phyloP scores from a whole-genome alignment of 2,329 filamentous ascomycete genomes.

The Curvularia sp. region DNA sequence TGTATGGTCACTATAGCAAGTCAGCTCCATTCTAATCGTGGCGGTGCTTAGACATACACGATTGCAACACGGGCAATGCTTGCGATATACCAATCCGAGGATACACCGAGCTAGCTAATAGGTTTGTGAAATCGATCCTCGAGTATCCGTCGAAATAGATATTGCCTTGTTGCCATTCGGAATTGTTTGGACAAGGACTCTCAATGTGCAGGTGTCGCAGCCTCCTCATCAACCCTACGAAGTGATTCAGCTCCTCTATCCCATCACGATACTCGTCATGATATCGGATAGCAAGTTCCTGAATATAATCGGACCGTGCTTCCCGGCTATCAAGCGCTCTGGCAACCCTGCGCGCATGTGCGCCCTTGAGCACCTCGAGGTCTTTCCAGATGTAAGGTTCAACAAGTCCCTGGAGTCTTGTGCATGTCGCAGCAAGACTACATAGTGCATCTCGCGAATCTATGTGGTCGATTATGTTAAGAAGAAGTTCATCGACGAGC shows the following conservation, averaged over 20 bases:
- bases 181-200: conserved; percentile 47
- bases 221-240: conserved; percentile 36
- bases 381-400: conserved; percentile 47
- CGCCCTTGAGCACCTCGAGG: conserved; percentile 37
- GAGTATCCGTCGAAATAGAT: conserved; percentile 39
- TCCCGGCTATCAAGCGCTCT: conserved; percentile 34
- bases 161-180: conserved; percentile 32
- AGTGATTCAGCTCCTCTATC: conserved; percentile 41
- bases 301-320: conserved; percentile 33
- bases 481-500: conserved; percentile 46
- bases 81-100: conserved; percentile 21
- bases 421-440: conserved; percentile 42
- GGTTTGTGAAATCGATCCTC: conserved; percentile 41
- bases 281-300: conserved; percentile 43
- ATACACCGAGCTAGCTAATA: conserved; percentile 37
- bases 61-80: conserved; percentile 40
- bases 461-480: conserved; percentile 45
- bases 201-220: conserved; percentile 44
- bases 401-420: conserved; percentile 37
- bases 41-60: conserved; percentile 29
- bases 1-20: conserved; percentile 40
- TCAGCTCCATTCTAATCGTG: conserved; percentile 15
- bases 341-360: conserved; percentile 34
- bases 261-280: conserved; percentile 30
- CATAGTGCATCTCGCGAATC: conserved; percentile 31